A percentile compares a stretch with the other conserved stretches of the same genome.
Evolutionary conservation across 164 flowering plant genomes (phyloP).

Genomic region (Brasenia schreberi): DNA sequence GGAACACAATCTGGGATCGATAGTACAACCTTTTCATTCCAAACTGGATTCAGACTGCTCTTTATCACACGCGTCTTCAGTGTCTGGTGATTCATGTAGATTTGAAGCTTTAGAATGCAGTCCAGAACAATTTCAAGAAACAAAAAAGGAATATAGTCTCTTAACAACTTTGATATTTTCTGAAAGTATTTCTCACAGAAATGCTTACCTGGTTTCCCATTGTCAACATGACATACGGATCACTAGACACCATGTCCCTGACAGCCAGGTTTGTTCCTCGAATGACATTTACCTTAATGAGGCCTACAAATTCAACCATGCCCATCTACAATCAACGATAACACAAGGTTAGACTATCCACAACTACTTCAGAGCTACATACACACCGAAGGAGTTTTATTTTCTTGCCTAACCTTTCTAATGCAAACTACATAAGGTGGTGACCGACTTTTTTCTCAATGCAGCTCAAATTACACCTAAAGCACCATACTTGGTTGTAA

Average conservation of each 20-base stretch:
- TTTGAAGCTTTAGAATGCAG: conserved; percentile 1
- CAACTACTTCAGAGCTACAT: not conserved
- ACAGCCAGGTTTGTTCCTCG: conserved; percentile 80
- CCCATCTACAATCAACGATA: conserved; percentile 40
- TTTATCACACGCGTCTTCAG: conserved; percentile 84
- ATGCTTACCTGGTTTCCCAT: conserved; percentile 73
- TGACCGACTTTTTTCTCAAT: too few relatives aligned
- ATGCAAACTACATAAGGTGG: too few relatives aligned
- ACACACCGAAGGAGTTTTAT: not conserved
- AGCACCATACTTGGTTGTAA: too few relatives aligned
- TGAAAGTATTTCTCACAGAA: not conserved
- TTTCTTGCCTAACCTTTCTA: too few relatives aligned
- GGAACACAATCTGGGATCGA: conserved; percentile 88
- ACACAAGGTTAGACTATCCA: not conserved
- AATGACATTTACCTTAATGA: conserved; percentile 80
- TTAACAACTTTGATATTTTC: not conserved
- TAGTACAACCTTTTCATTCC: conserved; percentile 87
- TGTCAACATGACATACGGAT: conserved; percentile 84
- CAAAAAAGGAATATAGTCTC: not conserved
- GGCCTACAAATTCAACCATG: conserved; percentile 86
- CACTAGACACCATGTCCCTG: conserved; percentile 79
- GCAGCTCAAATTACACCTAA: too few relatives aligned
- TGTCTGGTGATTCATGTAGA: conserved; percentile 35
- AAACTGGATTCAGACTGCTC: conserved; percentile 83
- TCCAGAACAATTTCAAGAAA: not conserved